Evolutionary conservation across 768 basidiomycete genomes (phyloP).

Genomic region (Zangia roseola): DNA sequence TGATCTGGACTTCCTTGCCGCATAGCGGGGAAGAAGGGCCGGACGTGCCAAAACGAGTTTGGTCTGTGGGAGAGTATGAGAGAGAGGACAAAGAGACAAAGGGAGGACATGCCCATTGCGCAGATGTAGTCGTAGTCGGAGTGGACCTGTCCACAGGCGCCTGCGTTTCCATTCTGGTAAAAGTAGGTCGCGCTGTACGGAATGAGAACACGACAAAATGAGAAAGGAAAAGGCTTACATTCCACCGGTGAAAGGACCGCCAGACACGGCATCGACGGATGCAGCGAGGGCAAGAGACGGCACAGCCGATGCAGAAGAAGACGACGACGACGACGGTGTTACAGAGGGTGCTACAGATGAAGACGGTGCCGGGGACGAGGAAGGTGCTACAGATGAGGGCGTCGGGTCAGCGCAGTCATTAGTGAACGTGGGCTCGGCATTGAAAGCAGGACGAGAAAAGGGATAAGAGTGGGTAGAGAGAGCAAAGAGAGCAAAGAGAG

Average conservation of each 20-base stretch:
- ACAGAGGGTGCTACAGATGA: background rate
- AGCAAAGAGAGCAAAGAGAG: conserved; percentile 64
- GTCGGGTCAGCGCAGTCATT: background rate
- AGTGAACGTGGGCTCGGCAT: background rate
- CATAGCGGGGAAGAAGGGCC: conserved; percentile 55
- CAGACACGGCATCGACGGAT: conserved; percentile 26
- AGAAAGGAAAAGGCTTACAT: conserved; percentile 34
- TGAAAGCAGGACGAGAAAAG: conserved; percentile 37
- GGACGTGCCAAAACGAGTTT: conserved; percentile 48
- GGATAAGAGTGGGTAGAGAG: too few species aligned
- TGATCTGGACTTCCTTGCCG: conserved; percentile 62
- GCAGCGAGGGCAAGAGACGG: background rate
- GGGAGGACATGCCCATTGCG: conserved; percentile 53
- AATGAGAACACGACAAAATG: background rate
- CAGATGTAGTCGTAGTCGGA: conserved; percentile 57
- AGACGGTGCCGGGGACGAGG: background rate
- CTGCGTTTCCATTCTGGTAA: conserved; percentile 69
- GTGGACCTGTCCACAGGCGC: conserved; percentile 72
- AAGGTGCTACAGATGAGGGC: background rate
- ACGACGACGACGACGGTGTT: background rate
- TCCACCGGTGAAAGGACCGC: conserved; percentile 33
- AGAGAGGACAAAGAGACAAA: background rate
- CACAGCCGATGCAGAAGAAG: conserved; percentile 1
- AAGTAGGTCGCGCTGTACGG: conserved; percentile 58
- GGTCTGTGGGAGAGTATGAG: conserved; percentile 38